Evolutionary conservation across 2,329 filamentous ascomycete species (phyloP), one percentile per base, ranked within the genome.

Genomic region (Fusarium sp.): DNA sequence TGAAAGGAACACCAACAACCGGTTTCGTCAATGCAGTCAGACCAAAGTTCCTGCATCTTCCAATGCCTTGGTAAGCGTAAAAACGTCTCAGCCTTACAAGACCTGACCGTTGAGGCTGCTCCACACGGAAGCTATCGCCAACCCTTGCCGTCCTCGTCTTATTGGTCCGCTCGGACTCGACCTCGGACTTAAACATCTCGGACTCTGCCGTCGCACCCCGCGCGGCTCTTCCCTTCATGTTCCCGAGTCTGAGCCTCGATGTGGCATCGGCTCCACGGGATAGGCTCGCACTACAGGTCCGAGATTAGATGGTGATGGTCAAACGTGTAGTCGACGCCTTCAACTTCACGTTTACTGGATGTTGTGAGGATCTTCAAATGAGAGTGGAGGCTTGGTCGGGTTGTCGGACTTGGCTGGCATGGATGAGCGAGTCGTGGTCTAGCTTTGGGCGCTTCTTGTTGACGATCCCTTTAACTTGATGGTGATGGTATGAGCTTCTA

Each of bases 151-250:
- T 8, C 18, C 16, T 1, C 2, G 0, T 29, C 22, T 52, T 20
- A 77, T 78, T 78, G 73, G 76, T 13, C 42, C 29, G 67, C 69
- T 77, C 75, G 73, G 71, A 75, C 66, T 75, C 42, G 16, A 27
- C 25, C 8, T 35, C 42, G 20, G 27, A 59, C 20, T 54, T 11
- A 13, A 25, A 16, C 7, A 5, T 20, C 11, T 35, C 42, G 20
- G 27, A 59, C 20, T 18, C 36, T 52, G 38, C 10, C 18, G 25
- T 33, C 3, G 5, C 11, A 10, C 18, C 35, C 16, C 36, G n/a
- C 57, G 27, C 58, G 58, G 58, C 20, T 38, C 56, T 47, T 47
- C 22, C 22, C 22, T 47, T 25, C 27, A 14, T 31, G 47, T 31
- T 18, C 18, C 47, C 47, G 27, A 31, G 47, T 54, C 31, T 52